Evolutionary conservation across 129 eudicot species (phyloP).

Genomic region (Daucus carota): DH1_v3.0 NC_030381.2:19044501-19045000

Average conservation of each 20-base stretch:
- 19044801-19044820: not conserved
- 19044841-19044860: slow-evolving; percentile 1
- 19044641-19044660: slow-evolving; percentile 98
- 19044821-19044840: slow-evolving; percentile 1
- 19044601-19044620: slow-evolving; percentile 92
- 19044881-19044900: not conserved
- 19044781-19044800: not conserved
- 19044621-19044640: slow-evolving; percentile 90
- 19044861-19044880: no score
- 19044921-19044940: no score
- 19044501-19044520: not conserved
- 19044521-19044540: not conserved
- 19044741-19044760: no score
- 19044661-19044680: slow-evolving; percentile 83
- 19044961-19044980: not conserved
- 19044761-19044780: no score
- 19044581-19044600: slow-evolving; percentile 90
- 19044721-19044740: no score
- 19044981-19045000: slow-evolving; percentile 3
- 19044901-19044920: not conserved
- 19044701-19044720: not conserved
- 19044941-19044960: not conserved
- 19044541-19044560: slow-evolving; percentile 85
- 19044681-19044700: not conserved
- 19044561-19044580: slow-evolving; percentile 94